These are phyloP conservation scores for Aspergillus saccharolyticus DNA, from an alignment of 495 filamentous ascomycete genomes.

Conservation along the genomic window DNA sequence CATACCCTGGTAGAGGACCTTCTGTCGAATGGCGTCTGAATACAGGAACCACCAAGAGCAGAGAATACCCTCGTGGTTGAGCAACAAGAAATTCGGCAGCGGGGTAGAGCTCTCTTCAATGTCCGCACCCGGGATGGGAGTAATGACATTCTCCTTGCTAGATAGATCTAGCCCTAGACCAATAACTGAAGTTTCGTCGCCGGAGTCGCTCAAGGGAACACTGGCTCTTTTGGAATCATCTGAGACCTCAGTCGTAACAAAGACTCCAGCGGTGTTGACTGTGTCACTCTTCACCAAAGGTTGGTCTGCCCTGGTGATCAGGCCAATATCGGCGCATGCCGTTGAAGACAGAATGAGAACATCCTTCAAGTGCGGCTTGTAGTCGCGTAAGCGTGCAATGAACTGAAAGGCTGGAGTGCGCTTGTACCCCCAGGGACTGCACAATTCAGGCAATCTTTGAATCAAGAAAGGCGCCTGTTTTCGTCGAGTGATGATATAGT, in stretches of 20 bases:
- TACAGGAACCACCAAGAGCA: slow-evolving; percentile 89
- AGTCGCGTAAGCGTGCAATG: slow-evolving; percentile 67
- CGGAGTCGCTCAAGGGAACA: slow-evolving; percentile 67
- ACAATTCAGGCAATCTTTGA: slow-evolving; percentile 67
- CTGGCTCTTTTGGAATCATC: slow-evolving; percentile 75
- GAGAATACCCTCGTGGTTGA: slow-evolving; percentile 86
- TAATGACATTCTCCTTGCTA: slow-evolving; percentile 66
- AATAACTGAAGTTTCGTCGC: slow-evolving; percentile 71
- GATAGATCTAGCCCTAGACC: slow-evolving; percentile 81
- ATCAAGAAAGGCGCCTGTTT: slow-evolving; percentile 54
- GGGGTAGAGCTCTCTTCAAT: slow-evolving; percentile 72
- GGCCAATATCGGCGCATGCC: slow-evolving; percentile 65
- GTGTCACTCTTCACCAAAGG: slow-evolving; percentile 58
- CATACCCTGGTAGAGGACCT: slow-evolving; percentile 67
- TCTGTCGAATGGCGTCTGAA: slow-evolving; percentile 71
- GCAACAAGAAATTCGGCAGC: slow-evolving; percentile 76
- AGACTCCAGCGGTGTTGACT: slow-evolving; percentile 56
- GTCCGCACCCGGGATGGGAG: slow-evolving; percentile 73
- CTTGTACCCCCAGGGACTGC: slow-evolving; percentile 62
- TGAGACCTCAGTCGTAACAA: slow-evolving; percentile 64
- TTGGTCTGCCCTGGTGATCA: slow-evolving; percentile 66
- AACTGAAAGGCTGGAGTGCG: slow-evolving; percentile 69
- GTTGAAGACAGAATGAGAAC: slow-evolving; percentile 79
- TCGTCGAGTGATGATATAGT: slow-evolving; percentile 69
- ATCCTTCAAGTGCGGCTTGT: slow-evolving; percentile 72